Evolutionary conservation across 805 yeast genomes (phyloP).

Genomic region (Geotrichum ghanense): DNA sequence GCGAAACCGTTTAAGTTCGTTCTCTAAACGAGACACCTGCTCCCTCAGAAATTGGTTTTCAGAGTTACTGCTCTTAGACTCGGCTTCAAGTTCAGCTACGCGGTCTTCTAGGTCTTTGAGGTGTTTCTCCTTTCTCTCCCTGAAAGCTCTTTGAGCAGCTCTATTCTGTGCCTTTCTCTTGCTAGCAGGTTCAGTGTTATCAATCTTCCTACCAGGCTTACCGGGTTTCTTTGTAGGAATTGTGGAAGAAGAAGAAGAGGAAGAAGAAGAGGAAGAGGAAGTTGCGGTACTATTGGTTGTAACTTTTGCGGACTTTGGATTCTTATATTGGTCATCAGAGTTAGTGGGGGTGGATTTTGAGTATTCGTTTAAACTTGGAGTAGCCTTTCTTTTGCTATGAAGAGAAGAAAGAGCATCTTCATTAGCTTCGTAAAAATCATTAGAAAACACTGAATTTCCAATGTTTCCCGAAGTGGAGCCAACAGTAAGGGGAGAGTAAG

Average conservation of each 20-base stretch:
- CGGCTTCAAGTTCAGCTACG: conserved; percentile 60
- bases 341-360: too few species aligned
- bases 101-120: conserved; percentile 77
- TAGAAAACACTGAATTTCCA: not conserved
- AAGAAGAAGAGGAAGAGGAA: too few species aligned
- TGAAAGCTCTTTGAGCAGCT: conserved; percentile 96
- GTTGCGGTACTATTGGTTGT: not conserved
- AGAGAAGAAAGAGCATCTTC: not conserved
- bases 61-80: conserved; percentile 52
- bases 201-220: conserved; percentile 70
- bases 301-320: not conserved
- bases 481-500: not conserved
- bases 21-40: conserved; percentile 64
- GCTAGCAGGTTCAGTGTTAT: conserved; percentile 66
- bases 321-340: too few species aligned
- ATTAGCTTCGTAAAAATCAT: not conserved
- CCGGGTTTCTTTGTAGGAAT: conserved; percentile 5
- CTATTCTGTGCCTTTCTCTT: conserved; percentile 94
- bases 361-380: not conserved
- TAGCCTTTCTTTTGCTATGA: not conserved
- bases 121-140: conserved; percentile 85
- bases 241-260: too few species aligned
- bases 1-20: conserved; percentile 55
- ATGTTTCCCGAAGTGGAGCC: not conserved
- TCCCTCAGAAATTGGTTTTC: conserved; percentile 65